Percentiles rank a stretch among this genome's conserved stretches.
Evolutionary conservation across 2,329 filamentous ascomycete species (phyloP).

Genomic region (Penicillium aurantiogriseum): DNA sequence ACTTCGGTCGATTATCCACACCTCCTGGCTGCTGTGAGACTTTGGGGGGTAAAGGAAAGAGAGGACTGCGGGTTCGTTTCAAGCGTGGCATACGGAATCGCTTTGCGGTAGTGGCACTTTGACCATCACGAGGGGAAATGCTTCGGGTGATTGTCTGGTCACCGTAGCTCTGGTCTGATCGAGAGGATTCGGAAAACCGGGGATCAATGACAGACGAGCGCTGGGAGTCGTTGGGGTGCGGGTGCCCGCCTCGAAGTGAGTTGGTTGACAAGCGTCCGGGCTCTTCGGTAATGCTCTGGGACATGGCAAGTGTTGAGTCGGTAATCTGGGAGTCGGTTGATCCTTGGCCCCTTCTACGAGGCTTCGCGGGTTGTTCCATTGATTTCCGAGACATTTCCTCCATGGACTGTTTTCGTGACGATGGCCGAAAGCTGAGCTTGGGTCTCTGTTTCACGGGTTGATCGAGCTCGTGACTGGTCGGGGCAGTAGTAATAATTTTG

Average conservation of each 20-base stretch:
- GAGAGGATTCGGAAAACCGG: slow-evolving; percentile 79
- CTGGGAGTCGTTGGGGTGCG: slow-evolving; percentile 61
- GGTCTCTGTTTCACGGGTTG: slow-evolving; percentile 41
- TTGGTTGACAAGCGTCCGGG: slow-evolving; percentile 52
- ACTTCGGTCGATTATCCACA: slow-evolving; percentile 19
- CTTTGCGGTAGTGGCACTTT: slow-evolving; percentile 60
- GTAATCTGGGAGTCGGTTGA: slow-evolving; percentile 30
- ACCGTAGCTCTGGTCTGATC: slow-evolving; percentile 79
- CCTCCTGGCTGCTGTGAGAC: slow-evolving; percentile 24
- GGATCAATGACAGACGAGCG: slow-evolving; percentile 63
- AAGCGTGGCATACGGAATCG: slow-evolving; percentile 81
- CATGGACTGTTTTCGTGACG: slow-evolving; percentile 34
- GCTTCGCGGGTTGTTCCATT: slow-evolving; percentile 19
- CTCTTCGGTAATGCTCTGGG: slow-evolving; percentile 62
- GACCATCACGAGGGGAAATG: slow-evolving; percentile 60
- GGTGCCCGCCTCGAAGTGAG: slow-evolving; percentile 48
- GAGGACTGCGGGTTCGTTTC: slow-evolving; percentile 69
- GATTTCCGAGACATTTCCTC: slow-evolving; percentile 29
- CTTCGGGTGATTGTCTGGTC: slow-evolving; percentile 60
- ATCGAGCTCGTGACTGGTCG: slow-evolving; percentile 64
- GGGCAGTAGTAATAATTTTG: slow-evolving; percentile 86
- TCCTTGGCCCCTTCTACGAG: slow-evolving; percentile 25
- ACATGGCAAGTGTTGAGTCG: slow-evolving; percentile 34
- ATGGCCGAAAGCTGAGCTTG: slow-evolving; percentile 42
- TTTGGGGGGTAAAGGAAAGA: slow-evolving; percentile 88